phyloP scores from a whole-genome alignment of 768 basidiomycete genomes.

The Cystofilobasidium ferigula region DNA sequence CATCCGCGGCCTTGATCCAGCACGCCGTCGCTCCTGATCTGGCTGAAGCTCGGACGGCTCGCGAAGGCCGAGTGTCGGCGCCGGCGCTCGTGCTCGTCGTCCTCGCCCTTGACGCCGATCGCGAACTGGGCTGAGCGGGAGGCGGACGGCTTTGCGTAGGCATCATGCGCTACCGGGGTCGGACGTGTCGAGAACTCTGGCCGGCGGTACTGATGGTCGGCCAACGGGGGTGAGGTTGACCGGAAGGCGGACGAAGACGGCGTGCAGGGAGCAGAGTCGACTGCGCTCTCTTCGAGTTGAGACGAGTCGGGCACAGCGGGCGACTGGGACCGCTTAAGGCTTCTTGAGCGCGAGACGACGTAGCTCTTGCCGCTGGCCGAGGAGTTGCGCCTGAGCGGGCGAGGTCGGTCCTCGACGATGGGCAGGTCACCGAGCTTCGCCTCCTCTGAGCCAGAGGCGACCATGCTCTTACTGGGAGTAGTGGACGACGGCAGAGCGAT shows the following conservation, averaged over 20 bases:
- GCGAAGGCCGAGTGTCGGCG: neutral
- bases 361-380: neutral
- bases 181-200: neutral
- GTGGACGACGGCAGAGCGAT: neutral
- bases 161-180: neutral
- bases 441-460: neutral
- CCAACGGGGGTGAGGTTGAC: neutral
- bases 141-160: neutral
- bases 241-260: neutral
- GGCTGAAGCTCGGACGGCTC: neutral
- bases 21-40: neutral
- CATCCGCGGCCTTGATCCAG: neutral
- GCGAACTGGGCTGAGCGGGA: conserved; percentile 1
- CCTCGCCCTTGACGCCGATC: neutral
- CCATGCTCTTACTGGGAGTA: neutral
- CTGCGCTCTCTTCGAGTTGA: neutral
- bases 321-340: neutral
- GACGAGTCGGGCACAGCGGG: neutral
- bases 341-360: neutral
- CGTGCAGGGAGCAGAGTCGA: neutral
- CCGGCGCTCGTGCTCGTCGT: conserved; percentile 1
- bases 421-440: neutral
- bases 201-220: neutral
- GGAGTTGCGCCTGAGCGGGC: neutral
- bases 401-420: neutral